These are phyloP conservation scores for Teratosphaeria zuluensis DNA, from an alignment of 2,329 filamentous ascomycete genomes.

Conservation along the genomic window DNA sequence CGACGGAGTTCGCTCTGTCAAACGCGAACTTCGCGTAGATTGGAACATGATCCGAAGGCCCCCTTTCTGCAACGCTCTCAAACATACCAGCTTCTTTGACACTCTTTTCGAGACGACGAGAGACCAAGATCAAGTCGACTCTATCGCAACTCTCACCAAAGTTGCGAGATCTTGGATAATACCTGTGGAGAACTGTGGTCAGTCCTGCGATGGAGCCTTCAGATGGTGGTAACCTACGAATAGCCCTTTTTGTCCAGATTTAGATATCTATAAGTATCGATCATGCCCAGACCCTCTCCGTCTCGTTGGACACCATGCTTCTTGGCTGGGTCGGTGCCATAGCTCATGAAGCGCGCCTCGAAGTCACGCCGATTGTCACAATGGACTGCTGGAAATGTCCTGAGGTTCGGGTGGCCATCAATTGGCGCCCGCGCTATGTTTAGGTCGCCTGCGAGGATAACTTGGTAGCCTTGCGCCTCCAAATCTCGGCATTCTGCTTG, in stretches of 20 bases:
- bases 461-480: conserved; percentile 32
- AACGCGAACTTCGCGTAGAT: conserved; percentile 30
- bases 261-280: conserved; percentile 42
- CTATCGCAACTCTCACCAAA: conserved; percentile 46
- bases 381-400: conserved; percentile 38
- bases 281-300: conserved; percentile 21
- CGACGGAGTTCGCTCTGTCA: neutral
- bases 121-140: conserved; percentile 44
- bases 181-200: conserved; percentile 29
- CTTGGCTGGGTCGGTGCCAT: neutral
- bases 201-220: neutral
- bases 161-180: conserved; percentile 32
- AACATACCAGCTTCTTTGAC: conserved; percentile 32
- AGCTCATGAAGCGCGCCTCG: conserved; percentile 37
- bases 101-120: conserved; percentile 28
- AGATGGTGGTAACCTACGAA: neutral
- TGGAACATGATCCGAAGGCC: conserved; percentile 46
- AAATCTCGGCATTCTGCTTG: conserved; percentile 35
- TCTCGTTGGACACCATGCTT: conserved; percentile 7
- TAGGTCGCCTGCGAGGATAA: conserved; percentile 44
- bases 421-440: conserved; percentile 38
- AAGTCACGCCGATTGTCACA: conserved; percentile 44
- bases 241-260: conserved; percentile 34
- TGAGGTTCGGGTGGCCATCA: conserved; percentile 41
- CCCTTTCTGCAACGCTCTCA: conserved; percentile 36